Evolutionary conservation across 108 stramenopile species (phyloP).

Genomic region (Pseudonitzschia delicatissima): DNA sequence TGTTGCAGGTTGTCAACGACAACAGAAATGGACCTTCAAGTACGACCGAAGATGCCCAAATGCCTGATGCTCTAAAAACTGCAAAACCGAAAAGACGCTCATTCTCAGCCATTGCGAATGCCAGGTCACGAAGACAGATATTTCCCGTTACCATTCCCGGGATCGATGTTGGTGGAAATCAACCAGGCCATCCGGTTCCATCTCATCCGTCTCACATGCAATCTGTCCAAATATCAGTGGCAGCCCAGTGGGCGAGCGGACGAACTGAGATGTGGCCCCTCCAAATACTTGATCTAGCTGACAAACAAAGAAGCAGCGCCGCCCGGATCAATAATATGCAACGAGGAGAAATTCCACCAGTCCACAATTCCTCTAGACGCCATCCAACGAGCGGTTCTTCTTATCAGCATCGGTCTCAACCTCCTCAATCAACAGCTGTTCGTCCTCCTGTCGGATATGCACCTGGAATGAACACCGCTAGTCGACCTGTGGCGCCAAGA

Average conservation of each 20-base stretch:
- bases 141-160: constrained; percentile 53
- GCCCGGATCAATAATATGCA: neutral
- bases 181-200: constrained; percentile 35
- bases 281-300: constrained; percentile 61
- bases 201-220: constrained; percentile 73
- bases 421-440: neutral
- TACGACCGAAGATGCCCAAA: neutral
- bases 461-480: neutral
- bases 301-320: constrained; percentile 42
- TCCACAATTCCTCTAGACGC: neutral
- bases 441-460: neutral
- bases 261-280: constrained; percentile 81
- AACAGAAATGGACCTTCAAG: constrained; percentile 2
- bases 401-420: neutral
- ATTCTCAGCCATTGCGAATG: constrained; percentile 21
- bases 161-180: constrained; percentile 20
- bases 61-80: constrained; percentile 2
- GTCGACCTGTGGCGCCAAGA: constrained; percentile 3
- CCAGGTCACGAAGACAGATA: constrained; percentile 34
- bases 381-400: neutral
- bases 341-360: constrained; percentile 1
- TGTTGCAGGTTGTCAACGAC: neutral
- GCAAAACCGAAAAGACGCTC: constrained; percentile 12
- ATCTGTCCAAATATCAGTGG: constrained; percentile 55
- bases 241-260: constrained; percentile 39